A percentile compares a stretch with the other conserved stretches of the same genome.
phyloP scores from a whole-genome alignment of 1,284 basidiomycete species.

The Leccinum pachyderme region DNA sequence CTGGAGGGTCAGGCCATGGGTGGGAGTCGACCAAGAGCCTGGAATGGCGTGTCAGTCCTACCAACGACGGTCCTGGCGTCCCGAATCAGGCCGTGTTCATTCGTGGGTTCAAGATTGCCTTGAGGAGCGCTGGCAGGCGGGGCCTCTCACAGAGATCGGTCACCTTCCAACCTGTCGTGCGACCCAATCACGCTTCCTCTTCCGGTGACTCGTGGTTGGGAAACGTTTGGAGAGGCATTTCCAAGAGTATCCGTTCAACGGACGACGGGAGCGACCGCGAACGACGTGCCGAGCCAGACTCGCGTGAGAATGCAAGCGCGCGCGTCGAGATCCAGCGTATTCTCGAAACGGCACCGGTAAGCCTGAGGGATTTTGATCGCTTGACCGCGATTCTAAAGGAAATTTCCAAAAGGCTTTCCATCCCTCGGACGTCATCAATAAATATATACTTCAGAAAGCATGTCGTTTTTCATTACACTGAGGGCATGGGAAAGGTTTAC shows the following conservation, averaged over 20 bases:
- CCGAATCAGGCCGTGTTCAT: constrained; percentile 26
- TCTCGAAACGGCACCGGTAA: constrained; percentile 23
- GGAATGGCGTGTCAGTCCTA: constrained; percentile 21
- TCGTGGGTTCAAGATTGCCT: constrained; percentile 30
- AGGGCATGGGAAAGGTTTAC: not conserved
- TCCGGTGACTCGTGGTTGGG: constrained; percentile 20
- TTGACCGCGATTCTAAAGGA: constrained; percentile 2
- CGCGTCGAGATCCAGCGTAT: constrained; percentile 16
- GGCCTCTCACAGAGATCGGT: constrained; percentile 25
- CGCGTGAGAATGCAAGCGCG: not conserved
- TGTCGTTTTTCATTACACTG: not conserved
- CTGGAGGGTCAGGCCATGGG: constrained; percentile 1
- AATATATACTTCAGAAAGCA: constrained; percentile 20
- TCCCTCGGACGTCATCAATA: constrained; percentile 25
- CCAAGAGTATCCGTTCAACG: constrained; percentile 15
- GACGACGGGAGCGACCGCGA: not conserved
- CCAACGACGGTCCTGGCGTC: not conserved
- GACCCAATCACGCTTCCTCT: not conserved
- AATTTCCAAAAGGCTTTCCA: constrained; percentile 20
- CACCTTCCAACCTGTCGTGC: constrained; percentile 8
- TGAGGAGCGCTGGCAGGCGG: constrained; percentile 14
- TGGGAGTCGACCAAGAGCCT: constrained; percentile 21
- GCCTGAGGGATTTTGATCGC: not conserved
- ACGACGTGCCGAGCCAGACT: not conserved
- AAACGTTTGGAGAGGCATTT: constrained; percentile 20